Evolutionary conservation across 2,329 filamentous ascomycete species (phyloP), one percentile per base, ranked within the genome.

Genomic region (Aspergillus versicolor): DNA sequence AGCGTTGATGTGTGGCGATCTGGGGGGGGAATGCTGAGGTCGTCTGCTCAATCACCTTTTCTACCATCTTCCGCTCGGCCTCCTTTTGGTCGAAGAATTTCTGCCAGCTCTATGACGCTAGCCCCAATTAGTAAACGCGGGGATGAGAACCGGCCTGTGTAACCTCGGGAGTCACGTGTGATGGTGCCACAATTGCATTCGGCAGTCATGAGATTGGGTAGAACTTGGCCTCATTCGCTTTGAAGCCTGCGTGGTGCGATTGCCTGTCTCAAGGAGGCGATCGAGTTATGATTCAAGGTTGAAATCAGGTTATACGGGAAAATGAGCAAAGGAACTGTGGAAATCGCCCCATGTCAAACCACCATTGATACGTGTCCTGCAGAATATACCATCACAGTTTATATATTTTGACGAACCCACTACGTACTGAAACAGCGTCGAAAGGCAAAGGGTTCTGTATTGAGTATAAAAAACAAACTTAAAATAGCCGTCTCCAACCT

Each of bases 121-220:
- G 51, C 52, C 61, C 61, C 30, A n/a, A 51, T 65, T 50, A 15
- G 60, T 47, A 55, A 61, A 63, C 51, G 64, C 63, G 64, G 65
- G 65, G 56, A 21, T 43, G 43, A 21, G 27, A 30, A 9, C 27
- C 15, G 42, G n/a, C 9, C 56, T 24, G 11, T 34, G 47, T 55
- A 9, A 9, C 27, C 27, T 30, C 15, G 34, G 15, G 7, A 5
- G 19, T 43, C 62, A 64, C 59, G 61, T 63, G 63, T 13, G 11
- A n/a, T 32, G 27, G 24, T 13, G 15, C 30, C 48, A 52, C 17
- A n/a, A 15, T 30, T 24, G 34, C 43, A 19, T 38, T 24, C n/a
- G 34, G 41, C 12, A n/a, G 41, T 53, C 30, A n/a, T 32, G 32
- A 46, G 43, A 34, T 44, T 9, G 30, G 19, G 24, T 15, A 34